These are phyloP conservation scores for Coprinellus aureogranulatus DNA, from an alignment of 768 basidiomycete species.

Conservation along the genomic window DNA sequence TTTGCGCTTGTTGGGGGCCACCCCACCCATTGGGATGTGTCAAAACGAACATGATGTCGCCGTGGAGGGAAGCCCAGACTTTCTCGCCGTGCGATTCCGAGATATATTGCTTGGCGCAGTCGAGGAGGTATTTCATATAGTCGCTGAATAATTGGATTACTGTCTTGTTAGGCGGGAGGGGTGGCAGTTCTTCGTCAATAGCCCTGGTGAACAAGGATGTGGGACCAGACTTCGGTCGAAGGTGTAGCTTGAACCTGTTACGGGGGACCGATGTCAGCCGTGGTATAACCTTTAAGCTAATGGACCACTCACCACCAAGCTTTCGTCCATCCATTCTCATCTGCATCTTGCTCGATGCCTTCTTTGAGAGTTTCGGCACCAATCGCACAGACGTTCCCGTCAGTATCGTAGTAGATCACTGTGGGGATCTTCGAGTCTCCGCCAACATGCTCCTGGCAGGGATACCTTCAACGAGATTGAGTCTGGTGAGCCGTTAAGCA, in stretches of 20 bases:
- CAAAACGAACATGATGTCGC: slow-evolving; percentile 37
- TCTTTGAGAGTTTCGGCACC: slow-evolving; percentile 41
- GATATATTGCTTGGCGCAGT: slow-evolving; percentile 35
- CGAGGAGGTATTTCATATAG: slow-evolving; percentile 40
- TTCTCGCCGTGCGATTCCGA: slow-evolving; percentile 34
- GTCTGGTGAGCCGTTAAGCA: neutral
- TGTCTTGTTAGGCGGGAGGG: slow-evolving; percentile 21
- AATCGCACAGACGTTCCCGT: slow-evolving; percentile 30
- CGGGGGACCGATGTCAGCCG: neutral
- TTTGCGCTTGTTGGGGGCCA: slow-evolving; percentile 46
- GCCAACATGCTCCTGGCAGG: slow-evolving; percentile 35
- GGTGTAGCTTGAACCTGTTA: slow-evolving; percentile 29
- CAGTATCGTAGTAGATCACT: slow-evolving; percentile 39
- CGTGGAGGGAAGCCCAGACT: slow-evolving; percentile 26
- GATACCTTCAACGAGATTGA: slow-evolving; percentile 21
- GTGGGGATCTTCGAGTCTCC: slow-evolving; percentile 43
- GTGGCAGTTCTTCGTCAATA: neutral
- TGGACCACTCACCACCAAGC: slow-evolving; percentile 33
- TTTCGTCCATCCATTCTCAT: slow-evolving; percentile 33
- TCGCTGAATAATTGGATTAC: slow-evolving; percentile 36
- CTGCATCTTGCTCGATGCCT: slow-evolving; percentile 30
- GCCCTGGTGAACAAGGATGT: neutral
- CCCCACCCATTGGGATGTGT: slow-evolving; percentile 58
- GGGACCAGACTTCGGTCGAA: slow-evolving; percentile 3
- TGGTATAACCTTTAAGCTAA: slow-evolving; percentile 2